phyloP scores from a whole-genome alignment of 805 yeast species.

The Saturnispora dispora region DNA sequence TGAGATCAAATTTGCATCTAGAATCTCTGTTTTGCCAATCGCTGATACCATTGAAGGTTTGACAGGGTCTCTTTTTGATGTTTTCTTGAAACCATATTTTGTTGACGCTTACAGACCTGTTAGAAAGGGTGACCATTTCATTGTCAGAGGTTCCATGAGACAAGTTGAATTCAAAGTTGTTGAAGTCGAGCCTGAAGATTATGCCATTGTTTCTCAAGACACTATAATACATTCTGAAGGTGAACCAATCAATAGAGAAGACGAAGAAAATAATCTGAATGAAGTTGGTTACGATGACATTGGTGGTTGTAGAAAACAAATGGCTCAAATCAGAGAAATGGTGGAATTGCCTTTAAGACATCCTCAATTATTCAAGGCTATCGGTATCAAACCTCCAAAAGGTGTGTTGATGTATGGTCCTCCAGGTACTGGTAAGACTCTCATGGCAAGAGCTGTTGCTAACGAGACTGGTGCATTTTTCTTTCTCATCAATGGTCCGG shows the following conservation, averaged over 20 bases:
- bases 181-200: conserved; percentile 95
- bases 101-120: conserved; percentile 99
- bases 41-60: conserved; percentile 98
- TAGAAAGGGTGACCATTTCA: conserved; percentile 92
- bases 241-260: conserved; percentile 96
- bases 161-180: conserved; percentile 98
- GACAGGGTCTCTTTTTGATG: conserved; percentile 93
- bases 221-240: conserved; percentile 98
- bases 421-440: conserved; percentile 99
- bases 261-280: conserved; percentile 90
- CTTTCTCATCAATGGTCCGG: conserved; percentile 97
- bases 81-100: conserved; percentile 92
- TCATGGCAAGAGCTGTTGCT: conserved; percentile 99
- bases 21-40: conserved; percentile 92
- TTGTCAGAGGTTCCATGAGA: conserved; percentile 98
- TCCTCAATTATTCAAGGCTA: conserved; percentile 94
- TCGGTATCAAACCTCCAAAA: conserved; percentile 98
- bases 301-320: conserved; percentile 98
- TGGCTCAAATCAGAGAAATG: conserved; percentile 98
- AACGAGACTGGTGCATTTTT: conserved; percentile 99
- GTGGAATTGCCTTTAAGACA: conserved; percentile 97
- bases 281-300: conserved; percentile 99
- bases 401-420: conserved; percentile 99
- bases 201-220: conserved; percentile 97
- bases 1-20: conserved; percentile 91